These are phyloP conservation scores for Podaxis sp. DNA, from an alignment of 768 basidiomycete genomes.

Conservation along the genomic window DNA sequence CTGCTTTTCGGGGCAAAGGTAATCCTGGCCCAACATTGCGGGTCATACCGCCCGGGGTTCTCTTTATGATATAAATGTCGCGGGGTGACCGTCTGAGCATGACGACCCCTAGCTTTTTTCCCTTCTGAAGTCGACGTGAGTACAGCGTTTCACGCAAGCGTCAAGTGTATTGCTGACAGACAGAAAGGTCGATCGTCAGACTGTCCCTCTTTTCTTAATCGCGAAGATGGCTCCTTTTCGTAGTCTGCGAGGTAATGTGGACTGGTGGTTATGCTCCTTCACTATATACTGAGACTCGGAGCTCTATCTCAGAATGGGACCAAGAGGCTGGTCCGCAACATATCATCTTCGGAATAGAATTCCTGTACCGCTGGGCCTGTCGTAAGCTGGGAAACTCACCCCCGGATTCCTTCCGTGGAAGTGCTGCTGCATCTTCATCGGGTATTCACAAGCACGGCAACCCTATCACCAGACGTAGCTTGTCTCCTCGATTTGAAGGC, in stretches of 20 bases:
- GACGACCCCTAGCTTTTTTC: slow-evolving; percentile 12
- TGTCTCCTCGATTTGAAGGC: background rate
- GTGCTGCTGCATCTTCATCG: background rate
- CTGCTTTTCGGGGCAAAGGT: slow-evolving; percentile 6
- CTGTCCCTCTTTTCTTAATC: slow-evolving; percentile 3
- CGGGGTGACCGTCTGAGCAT: background rate
- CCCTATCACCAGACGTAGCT: background rate
- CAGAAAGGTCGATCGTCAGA: slow-evolving; percentile 19
- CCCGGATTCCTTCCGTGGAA: background rate
- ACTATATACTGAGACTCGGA: background rate
- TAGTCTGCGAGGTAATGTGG: background rate
- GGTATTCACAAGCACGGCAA: background rate
- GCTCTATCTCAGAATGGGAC: background rate
- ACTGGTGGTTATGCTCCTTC: background rate
- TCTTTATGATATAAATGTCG: slow-evolving; percentile 13
- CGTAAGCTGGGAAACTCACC: background rate
- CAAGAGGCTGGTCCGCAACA: background rate
- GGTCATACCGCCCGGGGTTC: slow-evolving; percentile 3
- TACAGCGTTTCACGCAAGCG: background rate
- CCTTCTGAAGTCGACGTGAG: slow-evolving; percentile 19
- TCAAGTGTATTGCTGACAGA: background rate
- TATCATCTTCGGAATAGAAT: background rate
- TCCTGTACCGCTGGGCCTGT: background rate
- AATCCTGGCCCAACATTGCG: slow-evolving; percentile 10
- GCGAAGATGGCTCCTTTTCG: background rate